Base-by-base conservation (phyloP, 371 early-diverging fungal genomes). In the Lichtheimia ornata region DNA sequence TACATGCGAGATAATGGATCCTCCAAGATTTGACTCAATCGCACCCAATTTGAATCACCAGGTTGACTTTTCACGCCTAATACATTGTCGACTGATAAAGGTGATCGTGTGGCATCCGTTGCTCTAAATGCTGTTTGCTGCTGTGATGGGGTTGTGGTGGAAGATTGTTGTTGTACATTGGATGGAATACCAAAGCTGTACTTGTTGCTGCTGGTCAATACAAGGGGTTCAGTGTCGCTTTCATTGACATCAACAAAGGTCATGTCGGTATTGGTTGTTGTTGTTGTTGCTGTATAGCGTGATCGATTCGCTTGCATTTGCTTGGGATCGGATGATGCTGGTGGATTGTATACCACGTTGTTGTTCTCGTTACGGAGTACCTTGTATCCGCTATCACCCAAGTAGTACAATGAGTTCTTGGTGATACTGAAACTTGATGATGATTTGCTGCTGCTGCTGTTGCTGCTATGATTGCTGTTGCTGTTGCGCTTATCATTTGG, bases 131-230 rank as follows among this genome's bases (percentile, higher is more conserved):
- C 18, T 61, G 20, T 43, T 20, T n/a, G 28, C 41, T 54, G 17
- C 35, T 53, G 35, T 35, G 35, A 1, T 35, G 35, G 98, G 87
- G 71, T 99, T 99, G 66, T 99, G 92, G 71, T 97, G 97, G 35
- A 9, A 35, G 35, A 11, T 35, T 28, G 28, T 7, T 28, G 28
- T 7, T 28, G 28, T 28, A 27, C 27, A 3, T 27, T 27, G 5
- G 30, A 11, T 35, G 35, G 1, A 9, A 35, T 35, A 2, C 35
- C 35, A 35, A 35, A 35, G 11, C 35, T 35, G 9, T 35, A 35
- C 11, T 35, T 35, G 35, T 35, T 35, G 35, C 35, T 35, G 35
- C 11, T 35, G 35, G 35, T 35, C 35, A 35, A 35, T 35, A 35
- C 35, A 35, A 35, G 35, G 1, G 35, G 35, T 11, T 35, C 35